Base-by-base conservation (phyloP, 2,329 filamentous ascomycete genomes). In the Mollisia scopiformis region DNA sequence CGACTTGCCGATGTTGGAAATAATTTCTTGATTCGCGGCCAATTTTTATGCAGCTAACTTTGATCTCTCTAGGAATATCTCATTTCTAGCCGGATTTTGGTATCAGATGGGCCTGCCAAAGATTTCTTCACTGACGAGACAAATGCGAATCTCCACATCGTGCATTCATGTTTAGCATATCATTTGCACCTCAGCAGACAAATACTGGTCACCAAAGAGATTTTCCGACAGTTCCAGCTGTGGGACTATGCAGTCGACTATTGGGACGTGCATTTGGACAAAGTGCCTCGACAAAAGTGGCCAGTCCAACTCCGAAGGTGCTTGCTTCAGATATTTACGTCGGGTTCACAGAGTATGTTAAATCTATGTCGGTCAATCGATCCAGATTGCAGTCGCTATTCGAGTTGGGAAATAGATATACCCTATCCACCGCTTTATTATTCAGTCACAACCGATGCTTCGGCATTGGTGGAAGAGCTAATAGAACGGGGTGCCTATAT, bases 11-110 rank as follows among this genome's bases (percentile, higher is more conserved):
- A n/a, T n/a, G n/a, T n/a, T n/a, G n/a, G n/a, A n/a, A n/a, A n/a
- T n/a, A n/a, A n/a, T n/a, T n/a, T n/a, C n/a, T n/a, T n/a, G n/a
- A n/a, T n/a, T n/a, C n/a, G n/a, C n/a, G n/a, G n/a, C n/a, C n/a
- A n/a, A n/a, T n/a, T n/a, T n/a, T n/a, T n/a, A n/a, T n/a, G n/a
- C n/a, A n/a, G n/a, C n/a, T n/a, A n/a, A n/a, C n/a, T n/a, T n/a
- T n/a, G n/a, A n/a, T n/a, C n/a, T n/a, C n/a, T n/a, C 37, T 71
- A 71, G 57, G 70, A 74, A 51, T 75, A 72, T 51, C 62, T 74
- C 2, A 51, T 56, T 8, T 74, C 72, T 10, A 31, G 39, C 4
- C 16, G 39, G 33, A 50, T 39, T 50, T 14, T 16, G 33, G 6
- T 6, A 33, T 16, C 10, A 2, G 6, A 10, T 1, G 11, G 43